Conservation (phyloP, 257 asterid species). For the Solanum corneliomulleri region DNA sequence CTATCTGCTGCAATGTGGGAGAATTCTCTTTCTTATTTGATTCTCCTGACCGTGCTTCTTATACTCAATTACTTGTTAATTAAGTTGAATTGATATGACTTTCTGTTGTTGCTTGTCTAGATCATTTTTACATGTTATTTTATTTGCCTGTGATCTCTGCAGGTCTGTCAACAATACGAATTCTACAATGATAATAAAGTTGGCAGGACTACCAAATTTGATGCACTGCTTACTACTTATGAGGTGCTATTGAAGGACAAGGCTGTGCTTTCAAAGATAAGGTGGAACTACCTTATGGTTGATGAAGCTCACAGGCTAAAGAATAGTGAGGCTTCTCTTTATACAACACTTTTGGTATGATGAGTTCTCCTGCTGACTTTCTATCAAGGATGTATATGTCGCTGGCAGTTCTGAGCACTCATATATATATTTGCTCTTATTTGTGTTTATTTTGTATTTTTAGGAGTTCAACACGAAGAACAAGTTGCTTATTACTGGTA, state of each 20-base stretch:
- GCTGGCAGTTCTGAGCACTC: neutral
- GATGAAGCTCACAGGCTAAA: conserved; percentile 98
- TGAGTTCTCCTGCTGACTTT: neutral
- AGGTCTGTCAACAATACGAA: conserved; percentile 97
- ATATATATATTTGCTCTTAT: neutral
- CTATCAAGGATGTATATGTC: neutral
- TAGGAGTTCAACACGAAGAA: conserved; percentile 97
- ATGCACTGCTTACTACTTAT: conserved; percentile 85
- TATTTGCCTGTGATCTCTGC: conserved; percentile 11
- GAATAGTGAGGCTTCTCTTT: conserved; percentile 95
- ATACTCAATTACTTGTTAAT: neutral
- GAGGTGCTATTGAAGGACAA: conserved; percentile 93
- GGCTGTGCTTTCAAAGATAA: conserved; percentile 81
- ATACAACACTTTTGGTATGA: conserved; percentile 62
- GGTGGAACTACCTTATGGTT: conserved; percentile 97
- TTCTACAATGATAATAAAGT: conserved; percentile 64
- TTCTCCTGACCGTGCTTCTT: neutral
- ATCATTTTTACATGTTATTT: neutral
- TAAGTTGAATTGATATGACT: neutral
- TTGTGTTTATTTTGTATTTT: conserved; percentile 5
- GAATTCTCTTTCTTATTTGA: neutral
- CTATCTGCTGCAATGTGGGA: neutral
- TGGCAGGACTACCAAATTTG: conserved; percentile 70
- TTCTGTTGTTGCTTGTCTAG: neutral
- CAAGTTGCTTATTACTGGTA: conserved; percentile 94